These are phyloP conservation scores for Xylaria sp. DNA, from an alignment of 2,329 filamentous ascomycete species.

Conservation along the genomic window DNA sequence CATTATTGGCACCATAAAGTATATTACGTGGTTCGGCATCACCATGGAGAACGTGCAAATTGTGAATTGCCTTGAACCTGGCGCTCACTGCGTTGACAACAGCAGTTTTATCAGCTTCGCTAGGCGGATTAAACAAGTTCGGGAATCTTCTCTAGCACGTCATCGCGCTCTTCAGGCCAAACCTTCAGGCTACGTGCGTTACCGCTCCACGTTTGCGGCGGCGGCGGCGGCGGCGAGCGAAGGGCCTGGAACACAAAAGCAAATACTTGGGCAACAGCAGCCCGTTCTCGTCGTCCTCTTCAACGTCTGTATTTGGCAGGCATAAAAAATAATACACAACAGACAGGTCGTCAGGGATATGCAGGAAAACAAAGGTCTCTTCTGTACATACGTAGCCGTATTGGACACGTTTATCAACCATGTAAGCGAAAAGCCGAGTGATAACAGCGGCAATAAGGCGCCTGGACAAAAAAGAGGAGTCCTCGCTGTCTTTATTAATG, in stretches of 20 bases:
- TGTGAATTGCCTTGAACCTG: conserved; percentile 32
- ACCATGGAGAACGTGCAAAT: conserved; percentile 43
- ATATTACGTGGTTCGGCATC: conserved; percentile 51
- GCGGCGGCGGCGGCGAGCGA: conserved; percentile 43
- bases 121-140: conserved; percentile 36
- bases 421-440: conserved; percentile 53
- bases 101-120: conserved; percentile 24
- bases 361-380: conserved; percentile 14
- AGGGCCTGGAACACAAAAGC: conserved; percentile 53
- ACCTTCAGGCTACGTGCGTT: conserved; percentile 49
- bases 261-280: conserved; percentile 54
- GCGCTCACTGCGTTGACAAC: conserved; percentile 31
- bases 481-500: conserved; percentile 50
- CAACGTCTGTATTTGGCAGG: conserved; percentile 47
- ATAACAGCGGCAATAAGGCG: conserved; percentile 52
- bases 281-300: conserved; percentile 50
- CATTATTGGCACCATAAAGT: conserved; percentile 44
- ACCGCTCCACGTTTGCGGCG: conserved; percentile 41
- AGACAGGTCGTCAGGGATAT: conserved; percentile 39
- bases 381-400: conserved; percentile 25
- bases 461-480: conserved; percentile 47
- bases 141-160: conserved; percentile 35
- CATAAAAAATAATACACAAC: conserved; percentile 50
- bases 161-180: conserved; percentile 50
- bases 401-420: conserved; percentile 24